Conservation (phyloP, 1,284 basidiomycete species). For the Puccinia novopanici region DNA sequence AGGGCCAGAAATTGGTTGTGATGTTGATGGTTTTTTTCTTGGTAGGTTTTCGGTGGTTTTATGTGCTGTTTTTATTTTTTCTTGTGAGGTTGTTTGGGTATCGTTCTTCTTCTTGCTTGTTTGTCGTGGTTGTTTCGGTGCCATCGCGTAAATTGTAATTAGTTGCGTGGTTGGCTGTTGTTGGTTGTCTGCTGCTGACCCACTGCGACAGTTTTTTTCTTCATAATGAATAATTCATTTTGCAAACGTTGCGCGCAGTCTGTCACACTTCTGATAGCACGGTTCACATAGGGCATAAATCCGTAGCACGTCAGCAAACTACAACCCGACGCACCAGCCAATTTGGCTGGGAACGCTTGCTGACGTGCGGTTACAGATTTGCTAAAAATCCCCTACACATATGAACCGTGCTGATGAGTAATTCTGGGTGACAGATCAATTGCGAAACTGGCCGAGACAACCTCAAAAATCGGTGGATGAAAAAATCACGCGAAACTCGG, state of each 20-base stretch:
- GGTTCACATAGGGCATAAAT: too few species aligned
- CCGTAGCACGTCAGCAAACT: too few species aligned
- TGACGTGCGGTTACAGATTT: too few species aligned
- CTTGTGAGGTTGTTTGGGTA: background rate
- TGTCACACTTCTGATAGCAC: too few species aligned
- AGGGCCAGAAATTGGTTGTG: background rate
- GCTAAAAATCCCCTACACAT: too few species aligned
- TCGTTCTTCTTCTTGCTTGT: background rate
- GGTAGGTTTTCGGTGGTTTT: background rate
- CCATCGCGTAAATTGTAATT: background rate
- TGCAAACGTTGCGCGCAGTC: background rate
- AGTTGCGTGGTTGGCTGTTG: background rate
- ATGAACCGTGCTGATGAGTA: too few species aligned
- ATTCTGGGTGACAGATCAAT: too few species aligned
- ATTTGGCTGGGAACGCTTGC: too few species aligned
- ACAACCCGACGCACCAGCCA: too few species aligned
- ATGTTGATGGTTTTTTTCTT: background rate
- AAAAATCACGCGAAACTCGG: too few species aligned
- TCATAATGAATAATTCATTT: constrained; percentile 10
- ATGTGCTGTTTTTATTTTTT: background rate
- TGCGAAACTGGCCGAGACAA: too few species aligned
- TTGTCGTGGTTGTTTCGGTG: background rate
- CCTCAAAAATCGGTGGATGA: too few species aligned
- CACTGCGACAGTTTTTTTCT: background rate
- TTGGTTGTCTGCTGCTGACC: background rate